Evolutionary conservation across 1,284 basidiomycete genomes (phyloP), one percentile per base, ranked within the genome.

Genomic region (Malassezia psittaci): DNA sequence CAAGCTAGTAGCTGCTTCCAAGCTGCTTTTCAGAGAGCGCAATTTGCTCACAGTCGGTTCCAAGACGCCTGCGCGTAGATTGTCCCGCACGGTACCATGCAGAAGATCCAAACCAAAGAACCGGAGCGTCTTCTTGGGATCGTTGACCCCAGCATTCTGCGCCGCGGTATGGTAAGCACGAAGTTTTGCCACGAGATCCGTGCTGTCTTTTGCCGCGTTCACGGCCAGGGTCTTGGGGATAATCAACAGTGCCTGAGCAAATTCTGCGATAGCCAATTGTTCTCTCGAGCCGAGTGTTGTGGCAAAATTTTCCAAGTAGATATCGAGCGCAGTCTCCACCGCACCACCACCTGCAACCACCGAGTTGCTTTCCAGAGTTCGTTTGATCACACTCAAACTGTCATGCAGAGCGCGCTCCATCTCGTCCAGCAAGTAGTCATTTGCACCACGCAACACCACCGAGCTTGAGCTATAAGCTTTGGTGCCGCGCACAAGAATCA

Each of bases 351-450:
- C 94, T 3, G 94, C 91, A 15, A 98, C 93, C 19, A 98, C 91
- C 13, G 85, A 79, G 9, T 93, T 93, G 67, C 88, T 91, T 80
- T 99, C 94, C 50, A 98, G 79, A 3, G 94, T 98, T 55, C 94
- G 83, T 79, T 99, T 99, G 79, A 98, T 88, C 67, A 96, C 83
- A 40, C 86, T 91, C 54, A 98, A 78, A 0, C 88, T 87, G 77
- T 99, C 94, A 75, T 99, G 94, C 65, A 99, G 77, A 0, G 90
- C 85, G 35, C 94, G 81, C 79, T 99, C 94, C 94, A 98, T 98
- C 80, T 99, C 94, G 76, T 99, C 94, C 63, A 98, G 79, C 86
- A 98, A 89, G 77, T 96, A 98, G 78, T 99, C 94, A 77, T 98
- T 99, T 38, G 94, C 94, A 54, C 94, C 94, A 57, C 94, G 83